Evolutionary conservation across 805 yeast genomes (phyloP).

Genomic region (Metschnikowia matae): DNA sequence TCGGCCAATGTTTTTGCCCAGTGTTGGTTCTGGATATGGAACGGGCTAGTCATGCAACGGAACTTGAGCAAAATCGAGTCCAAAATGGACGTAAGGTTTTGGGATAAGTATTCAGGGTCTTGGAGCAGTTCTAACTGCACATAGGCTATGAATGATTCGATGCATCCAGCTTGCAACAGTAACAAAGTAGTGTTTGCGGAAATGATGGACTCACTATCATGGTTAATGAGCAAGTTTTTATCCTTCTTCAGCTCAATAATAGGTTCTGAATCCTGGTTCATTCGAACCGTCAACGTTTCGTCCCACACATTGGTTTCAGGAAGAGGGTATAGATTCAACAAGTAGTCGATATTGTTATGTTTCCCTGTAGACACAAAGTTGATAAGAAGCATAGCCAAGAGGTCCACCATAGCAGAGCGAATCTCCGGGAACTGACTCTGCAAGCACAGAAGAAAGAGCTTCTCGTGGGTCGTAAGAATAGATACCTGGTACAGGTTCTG

Average conservation of each 20-base stretch:
- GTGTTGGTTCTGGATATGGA: constrained; percentile 29
- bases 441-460: constrained; percentile 27
- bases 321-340: constrained; percentile 28
- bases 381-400: constrained; percentile 30
- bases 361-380: constrained; percentile 39
- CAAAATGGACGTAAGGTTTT: constrained; percentile 24
- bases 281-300: constrained; percentile 15
- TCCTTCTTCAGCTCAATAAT: constrained; percentile 18
- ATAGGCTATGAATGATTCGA: constrained; percentile 33
- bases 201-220: constrained; percentile 28
- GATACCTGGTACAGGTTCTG: constrained; percentile 36
- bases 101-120: constrained; percentile 32
- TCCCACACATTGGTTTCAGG: constrained; percentile 33
- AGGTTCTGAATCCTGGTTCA: constrained; percentile 21
- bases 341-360: constrained; percentile 32
- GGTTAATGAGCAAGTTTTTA: constrained; percentile 19
- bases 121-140: constrained; percentile 40
- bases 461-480: constrained; percentile 29
- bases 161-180: constrained; percentile 28
- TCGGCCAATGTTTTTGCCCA: constrained; percentile 31
- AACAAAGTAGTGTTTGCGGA: constrained; percentile 17
- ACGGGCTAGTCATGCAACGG: constrained; percentile 17
- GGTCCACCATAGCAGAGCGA: constrained; percentile 34
- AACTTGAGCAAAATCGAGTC: constrained; percentile 31
- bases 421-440: constrained; percentile 32